Evolutionary conservation across 495 filamentous ascomycete genomes (phyloP).

Genomic region (Elasticomyces elasticus): DNA sequence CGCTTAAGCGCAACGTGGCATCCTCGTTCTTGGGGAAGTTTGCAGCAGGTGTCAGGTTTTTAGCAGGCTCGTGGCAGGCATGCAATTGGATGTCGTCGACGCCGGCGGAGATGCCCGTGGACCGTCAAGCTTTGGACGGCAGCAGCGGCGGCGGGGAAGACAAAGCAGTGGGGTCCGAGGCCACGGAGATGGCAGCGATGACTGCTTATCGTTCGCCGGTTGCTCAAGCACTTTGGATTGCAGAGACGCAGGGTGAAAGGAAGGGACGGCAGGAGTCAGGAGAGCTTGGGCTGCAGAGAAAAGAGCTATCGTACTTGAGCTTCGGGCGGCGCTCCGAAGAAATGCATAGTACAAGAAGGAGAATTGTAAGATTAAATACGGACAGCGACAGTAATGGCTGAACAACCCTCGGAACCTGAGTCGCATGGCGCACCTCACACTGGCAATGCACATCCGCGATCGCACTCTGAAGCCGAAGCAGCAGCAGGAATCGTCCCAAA

Average conservation of each 20-base stretch:
- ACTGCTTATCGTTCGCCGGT: neutral
- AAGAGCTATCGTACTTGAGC: no score
- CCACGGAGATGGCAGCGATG: neutral
- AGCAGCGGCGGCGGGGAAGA: neutral
- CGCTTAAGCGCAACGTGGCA: neutral
- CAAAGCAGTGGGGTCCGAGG: neutral
- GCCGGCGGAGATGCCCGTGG: neutral
- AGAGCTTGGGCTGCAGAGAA: neutral
- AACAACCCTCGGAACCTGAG: neutral
- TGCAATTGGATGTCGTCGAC: neutral
- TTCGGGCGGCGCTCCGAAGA: no score
- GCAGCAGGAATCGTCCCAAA: neutral
- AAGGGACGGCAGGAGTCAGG: neutral
- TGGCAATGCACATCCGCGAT: neutral
- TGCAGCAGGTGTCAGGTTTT: neutral
- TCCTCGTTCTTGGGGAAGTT: neutral
- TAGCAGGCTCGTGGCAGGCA: neutral
- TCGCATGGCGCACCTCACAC: neutral
- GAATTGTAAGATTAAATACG: neutral
- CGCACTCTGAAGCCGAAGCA: constrained; percentile 8
- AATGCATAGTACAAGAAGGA: no score
- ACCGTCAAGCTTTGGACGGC: neutral
- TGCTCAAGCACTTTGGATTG: no score
- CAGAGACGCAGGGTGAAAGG: no score
- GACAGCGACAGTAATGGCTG: constrained; percentile 11